A percentile compares a stretch with the other conserved stretches of the same genome.
These are phyloP conservation scores for Pelargonium exstipulatum DNA, from an alignment of 441 rosid genomes.

Conservation along the genomic window DNA sequence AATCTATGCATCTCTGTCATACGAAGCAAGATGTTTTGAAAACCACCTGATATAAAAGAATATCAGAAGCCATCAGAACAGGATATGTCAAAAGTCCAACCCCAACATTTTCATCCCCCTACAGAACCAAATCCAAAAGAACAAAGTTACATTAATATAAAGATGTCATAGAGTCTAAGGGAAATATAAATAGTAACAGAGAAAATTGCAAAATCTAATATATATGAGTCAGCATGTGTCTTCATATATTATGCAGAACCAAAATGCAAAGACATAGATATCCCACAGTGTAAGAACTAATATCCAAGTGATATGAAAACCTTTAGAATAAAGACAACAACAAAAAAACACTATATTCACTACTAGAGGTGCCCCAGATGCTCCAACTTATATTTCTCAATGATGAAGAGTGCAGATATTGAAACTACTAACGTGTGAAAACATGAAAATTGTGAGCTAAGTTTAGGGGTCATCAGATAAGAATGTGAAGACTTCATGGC, in stretches of 20 bases:
- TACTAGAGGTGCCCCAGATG: neutral
- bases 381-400: neutral
- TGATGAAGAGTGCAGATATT: neutral
- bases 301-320: neutral
- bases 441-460: neutral
- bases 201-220: neutral
- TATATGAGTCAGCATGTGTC: neutral
- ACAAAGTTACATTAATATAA: constrained; percentile 10
- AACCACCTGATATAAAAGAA: constrained; percentile 81
- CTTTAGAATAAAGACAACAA: neutral
- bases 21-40: constrained; percentile 12
- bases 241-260: neutral
- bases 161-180: neutral
- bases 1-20: neutral
- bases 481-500: neutral
- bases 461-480: neutral
- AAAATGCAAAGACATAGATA: neutral
- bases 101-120: constrained; percentile 85
- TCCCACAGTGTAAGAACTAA: neutral
- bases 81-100: constrained; percentile 84
- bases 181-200: neutral
- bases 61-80: constrained; percentile 85
- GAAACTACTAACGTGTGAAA: neutral
- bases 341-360: neutral
- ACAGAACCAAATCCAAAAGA: constrained; percentile 23